Evolutionary conservation across 805 yeast species (phyloP).

Genomic region (Lachancea waltii): DNA sequence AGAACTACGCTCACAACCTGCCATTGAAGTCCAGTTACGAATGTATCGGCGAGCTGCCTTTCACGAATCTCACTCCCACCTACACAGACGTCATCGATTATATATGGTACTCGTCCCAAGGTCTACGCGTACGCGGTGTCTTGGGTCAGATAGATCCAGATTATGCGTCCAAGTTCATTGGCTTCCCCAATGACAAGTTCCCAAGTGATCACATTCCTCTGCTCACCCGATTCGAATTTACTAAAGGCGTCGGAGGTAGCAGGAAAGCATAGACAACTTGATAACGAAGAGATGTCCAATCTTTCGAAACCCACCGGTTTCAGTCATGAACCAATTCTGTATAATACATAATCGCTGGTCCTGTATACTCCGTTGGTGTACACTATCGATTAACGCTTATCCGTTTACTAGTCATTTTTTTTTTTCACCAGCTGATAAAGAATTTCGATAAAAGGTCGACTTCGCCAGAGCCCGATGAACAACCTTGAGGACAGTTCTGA

Average conservation of each 20-base stretch:
- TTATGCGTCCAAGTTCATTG: slow-evolving; percentile 71
- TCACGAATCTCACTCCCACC: slow-evolving; percentile 89
- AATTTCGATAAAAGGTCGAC: too few relatives aligned
- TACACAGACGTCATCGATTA: slow-evolving; percentile 93
- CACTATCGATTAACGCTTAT: background rate
- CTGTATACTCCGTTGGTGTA: background rate
- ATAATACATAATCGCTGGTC: background rate
- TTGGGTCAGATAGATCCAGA: slow-evolving; percentile 78
- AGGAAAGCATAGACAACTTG: slow-evolving; percentile 20
- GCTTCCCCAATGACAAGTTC: slow-evolving; percentile 88
- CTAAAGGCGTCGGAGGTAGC: slow-evolving; percentile 36
- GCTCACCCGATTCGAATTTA: slow-evolving; percentile 68
- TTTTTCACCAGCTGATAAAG: too few relatives aligned
- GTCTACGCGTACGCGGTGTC: slow-evolving; percentile 77
- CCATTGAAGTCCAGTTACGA: slow-evolving; percentile 81
- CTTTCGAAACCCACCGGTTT: background rate
- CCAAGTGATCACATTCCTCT: slow-evolving; percentile 95
- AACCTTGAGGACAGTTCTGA: too few relatives aligned
- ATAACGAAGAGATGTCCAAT: background rate
- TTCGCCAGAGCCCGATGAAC: too few relatives aligned
- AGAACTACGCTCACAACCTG: slow-evolving; percentile 78
- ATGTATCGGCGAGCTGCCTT: slow-evolving; percentile 81
- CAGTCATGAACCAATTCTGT: background rate
- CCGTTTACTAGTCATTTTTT: background rate
- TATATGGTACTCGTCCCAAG: slow-evolving; percentile 84